phyloP scores from a whole-genome alignment of 169 alveolate species.

The Amoebophrya sp. region DNA sequence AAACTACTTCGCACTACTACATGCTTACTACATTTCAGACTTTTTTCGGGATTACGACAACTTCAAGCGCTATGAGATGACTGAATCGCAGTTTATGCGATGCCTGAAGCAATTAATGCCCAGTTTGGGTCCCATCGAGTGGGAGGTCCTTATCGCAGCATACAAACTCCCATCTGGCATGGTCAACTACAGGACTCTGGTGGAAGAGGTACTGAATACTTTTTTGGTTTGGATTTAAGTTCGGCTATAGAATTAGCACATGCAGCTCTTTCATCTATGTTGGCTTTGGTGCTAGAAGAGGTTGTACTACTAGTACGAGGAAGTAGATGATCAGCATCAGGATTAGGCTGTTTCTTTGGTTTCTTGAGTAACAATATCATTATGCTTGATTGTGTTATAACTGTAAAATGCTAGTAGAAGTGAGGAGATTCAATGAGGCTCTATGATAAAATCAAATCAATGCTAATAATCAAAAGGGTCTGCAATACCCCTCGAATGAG shows the following conservation, averaged over 20 bases:
- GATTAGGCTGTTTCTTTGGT: neutral
- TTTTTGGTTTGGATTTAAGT: neutral
- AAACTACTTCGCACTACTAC: no score
- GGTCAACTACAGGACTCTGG: neutral
- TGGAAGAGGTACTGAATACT: neutral
- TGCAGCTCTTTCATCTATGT: neutral
- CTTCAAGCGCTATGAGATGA: neutral
- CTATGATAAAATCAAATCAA: neutral
- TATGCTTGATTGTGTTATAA: neutral
- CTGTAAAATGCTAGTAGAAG: neutral
- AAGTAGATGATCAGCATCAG: neutral
- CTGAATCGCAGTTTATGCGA: neutral
- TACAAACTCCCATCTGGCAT: neutral
- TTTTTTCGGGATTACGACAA: neutral
- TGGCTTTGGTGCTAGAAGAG: neutral
- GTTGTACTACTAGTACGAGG: neutral
- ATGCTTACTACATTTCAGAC: neutral
- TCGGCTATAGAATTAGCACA: no score
- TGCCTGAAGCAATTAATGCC: neutral
- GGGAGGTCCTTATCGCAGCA: slow-evolving; percentile 6
- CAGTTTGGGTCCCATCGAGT: neutral
- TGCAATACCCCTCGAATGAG: no score
- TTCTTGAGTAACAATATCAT: neutral
- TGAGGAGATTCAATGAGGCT: neutral
- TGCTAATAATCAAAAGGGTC: no score